Percentiles rank a stretch among this genome's conserved stretches.
Evolutionary conservation across 805 yeast species (phyloP).

Genomic region (Candida bentonensis): DNA sequence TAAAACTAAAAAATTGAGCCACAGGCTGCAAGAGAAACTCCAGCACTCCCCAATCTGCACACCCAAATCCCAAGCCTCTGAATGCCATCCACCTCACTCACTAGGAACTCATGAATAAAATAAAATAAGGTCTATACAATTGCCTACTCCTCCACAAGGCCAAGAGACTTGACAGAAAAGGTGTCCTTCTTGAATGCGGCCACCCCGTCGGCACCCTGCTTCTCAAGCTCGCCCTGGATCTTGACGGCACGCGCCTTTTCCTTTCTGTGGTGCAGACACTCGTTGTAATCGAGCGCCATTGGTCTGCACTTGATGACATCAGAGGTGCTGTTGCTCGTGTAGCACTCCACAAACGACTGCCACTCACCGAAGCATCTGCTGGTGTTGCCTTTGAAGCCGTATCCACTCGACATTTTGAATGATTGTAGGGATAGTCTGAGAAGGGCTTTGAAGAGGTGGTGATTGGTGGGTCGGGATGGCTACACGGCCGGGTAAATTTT

Average conservation of each 20-base stretch:
- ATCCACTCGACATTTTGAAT: conserved; percentile 11
- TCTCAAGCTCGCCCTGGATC: conserved; percentile 17
- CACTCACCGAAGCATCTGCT: conserved; percentile 33
- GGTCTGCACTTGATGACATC: conserved; percentile 27
- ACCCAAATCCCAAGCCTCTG: no score
- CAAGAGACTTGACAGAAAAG: neutral
- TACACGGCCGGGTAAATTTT: no score
- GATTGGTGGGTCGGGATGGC: no score
- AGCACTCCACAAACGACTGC: conserved; percentile 34
- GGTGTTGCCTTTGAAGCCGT: conserved; percentile 25
- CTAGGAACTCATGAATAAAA: neutral
- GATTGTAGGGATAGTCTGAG: no score
- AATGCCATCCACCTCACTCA: no score
- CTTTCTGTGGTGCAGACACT: conserved; percentile 35
- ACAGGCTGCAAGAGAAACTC: no score
- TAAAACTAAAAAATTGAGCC: no score
- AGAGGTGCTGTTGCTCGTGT: conserved; percentile 24
- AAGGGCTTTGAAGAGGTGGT: no score
- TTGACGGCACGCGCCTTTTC: conserved; percentile 21
- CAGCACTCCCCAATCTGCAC: no score
- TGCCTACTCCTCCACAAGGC: neutral
- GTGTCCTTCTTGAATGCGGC: conserved; percentile 2
- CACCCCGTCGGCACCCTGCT: conserved; percentile 12
- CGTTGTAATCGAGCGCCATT: conserved; percentile 33
- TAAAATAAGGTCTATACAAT: neutral